Conservation (phyloP, 139 green algal species). For the Chlamydomonas urium region DNA sequence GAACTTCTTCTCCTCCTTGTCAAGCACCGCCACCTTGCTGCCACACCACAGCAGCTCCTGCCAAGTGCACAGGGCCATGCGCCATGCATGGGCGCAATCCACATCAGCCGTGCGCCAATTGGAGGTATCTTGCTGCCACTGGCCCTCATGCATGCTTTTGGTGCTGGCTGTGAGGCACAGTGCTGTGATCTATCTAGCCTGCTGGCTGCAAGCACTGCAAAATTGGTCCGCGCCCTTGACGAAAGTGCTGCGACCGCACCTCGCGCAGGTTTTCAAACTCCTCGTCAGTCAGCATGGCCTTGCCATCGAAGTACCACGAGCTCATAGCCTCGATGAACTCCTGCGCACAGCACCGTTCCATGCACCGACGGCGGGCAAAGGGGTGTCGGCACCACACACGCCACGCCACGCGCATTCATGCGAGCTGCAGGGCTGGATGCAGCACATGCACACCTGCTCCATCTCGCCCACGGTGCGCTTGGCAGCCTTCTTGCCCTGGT, state of each 20-base stretch:
- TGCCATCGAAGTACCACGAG: constrained; percentile 39
- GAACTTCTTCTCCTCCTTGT: constrained; percentile 75
- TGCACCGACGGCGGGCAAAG: neutral
- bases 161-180: neutral
- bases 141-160: neutral
- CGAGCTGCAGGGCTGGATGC: neutral
- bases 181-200: too few species aligned
- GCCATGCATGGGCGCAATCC: neutral
- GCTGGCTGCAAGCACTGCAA: too few species aligned
- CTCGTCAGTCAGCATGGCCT: constrained; percentile 73
- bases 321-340: constrained; percentile 74
- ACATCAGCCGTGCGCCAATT: too few species aligned
- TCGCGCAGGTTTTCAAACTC: constrained; percentile 79
- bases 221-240: too few species aligned
- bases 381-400: neutral
- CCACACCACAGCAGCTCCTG: constrained; percentile 35
- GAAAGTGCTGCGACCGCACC: too few species aligned
- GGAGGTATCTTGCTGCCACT: neutral
- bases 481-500: neutral
- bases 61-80: neutral
- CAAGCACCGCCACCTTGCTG: constrained; percentile 66
- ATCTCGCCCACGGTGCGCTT: constrained; percentile 72
- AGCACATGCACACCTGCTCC: constrained; percentile 41
- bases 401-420: neutral
- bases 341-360: too few species aligned